Percentiles rank a stretch among this genome's conserved stretches.
Conservation (phyloP, 441 rosid genomes). For the Bocquillonia castaneifolia region DNA sequence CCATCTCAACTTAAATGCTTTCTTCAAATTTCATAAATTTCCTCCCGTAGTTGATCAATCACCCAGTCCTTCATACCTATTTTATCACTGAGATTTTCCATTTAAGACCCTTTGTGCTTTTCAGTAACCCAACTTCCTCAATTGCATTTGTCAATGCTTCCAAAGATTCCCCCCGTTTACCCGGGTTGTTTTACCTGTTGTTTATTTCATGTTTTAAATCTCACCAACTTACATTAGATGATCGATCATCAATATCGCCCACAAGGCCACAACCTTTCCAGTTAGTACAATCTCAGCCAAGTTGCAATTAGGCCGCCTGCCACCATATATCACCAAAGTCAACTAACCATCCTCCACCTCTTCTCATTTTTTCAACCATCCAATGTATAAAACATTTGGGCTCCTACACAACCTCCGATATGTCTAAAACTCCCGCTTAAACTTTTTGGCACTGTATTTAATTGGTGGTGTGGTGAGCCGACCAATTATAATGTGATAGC, state of each 20-base stretch:
- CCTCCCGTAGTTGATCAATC: not conserved
- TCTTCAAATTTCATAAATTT: not conserved
- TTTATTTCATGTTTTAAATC: slow-evolving; percentile 1
- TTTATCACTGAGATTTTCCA: not conserved
- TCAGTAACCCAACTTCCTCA: not conserved
- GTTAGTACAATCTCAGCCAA: not conserved
- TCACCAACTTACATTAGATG: not conserved
- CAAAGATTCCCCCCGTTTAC: not conserved
- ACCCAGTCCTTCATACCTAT: not conserved
- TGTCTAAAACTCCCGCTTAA: too few species aligned
- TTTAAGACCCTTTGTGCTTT: not conserved
- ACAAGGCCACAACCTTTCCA: not conserved
- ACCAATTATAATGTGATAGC: not conserved
- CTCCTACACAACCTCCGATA: too few species aligned
- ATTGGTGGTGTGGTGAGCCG: not conserved
- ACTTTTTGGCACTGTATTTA: too few species aligned
- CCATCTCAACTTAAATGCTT: not conserved
- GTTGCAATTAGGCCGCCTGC: not conserved
- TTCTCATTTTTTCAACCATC: not conserved
- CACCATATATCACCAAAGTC: not conserved
- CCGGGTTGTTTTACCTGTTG: not conserved
- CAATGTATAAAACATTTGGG: too few species aligned
- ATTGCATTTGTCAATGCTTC: not conserved
- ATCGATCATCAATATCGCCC: slow-evolving; percentile 3
- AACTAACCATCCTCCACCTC: not conserved